Evolutionary conservation across 1,139 yeast species (phyloP).

Genomic region (Diutina rugosa): DNA sequence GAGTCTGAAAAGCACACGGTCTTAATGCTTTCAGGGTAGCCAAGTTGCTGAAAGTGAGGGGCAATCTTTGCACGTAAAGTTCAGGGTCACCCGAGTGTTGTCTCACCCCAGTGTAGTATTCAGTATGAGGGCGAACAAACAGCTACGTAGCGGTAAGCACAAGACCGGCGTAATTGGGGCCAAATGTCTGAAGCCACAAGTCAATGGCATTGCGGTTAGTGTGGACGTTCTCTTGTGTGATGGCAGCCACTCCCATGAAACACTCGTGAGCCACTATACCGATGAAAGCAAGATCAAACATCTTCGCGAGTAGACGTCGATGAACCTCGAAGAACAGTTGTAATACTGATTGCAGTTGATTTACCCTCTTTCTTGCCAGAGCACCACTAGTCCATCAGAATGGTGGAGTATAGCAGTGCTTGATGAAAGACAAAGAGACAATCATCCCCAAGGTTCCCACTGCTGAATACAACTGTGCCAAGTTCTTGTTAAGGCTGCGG

Average conservation of each 20-base stretch:
- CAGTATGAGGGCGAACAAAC: constrained; percentile 59
- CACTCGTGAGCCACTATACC: constrained; percentile 99
- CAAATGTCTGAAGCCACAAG: constrained; percentile 76
- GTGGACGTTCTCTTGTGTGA: constrained; percentile 57
- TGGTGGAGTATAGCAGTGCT: too few relatives aligned
- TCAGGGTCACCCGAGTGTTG: constrained; percentile 96
- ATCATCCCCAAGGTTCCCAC: too few relatives aligned
- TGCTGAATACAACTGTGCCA: too few relatives aligned
- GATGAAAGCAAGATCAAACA: constrained; percentile 55
- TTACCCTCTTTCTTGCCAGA: too few relatives aligned
- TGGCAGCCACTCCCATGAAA: constrained; percentile 97
- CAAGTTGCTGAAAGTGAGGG: constrained; percentile 50
- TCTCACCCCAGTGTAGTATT: constrained; percentile 83
- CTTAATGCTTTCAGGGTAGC: constrained; percentile 48
- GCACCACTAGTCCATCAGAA: too few relatives aligned
- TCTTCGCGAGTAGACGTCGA: constrained; percentile 66
- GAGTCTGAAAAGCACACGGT: constrained; percentile 82
- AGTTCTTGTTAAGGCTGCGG: too few relatives aligned
- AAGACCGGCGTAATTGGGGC: constrained; percentile 66
- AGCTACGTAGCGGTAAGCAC: constrained; percentile 86
- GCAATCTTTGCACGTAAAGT: constrained; percentile 63
- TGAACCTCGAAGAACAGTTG: too few relatives aligned
- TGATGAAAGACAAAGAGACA: too few relatives aligned
- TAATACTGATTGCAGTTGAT: too few relatives aligned
- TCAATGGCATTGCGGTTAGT: constrained; percentile 80